Percentiles rank a stretch among this genome's conserved stretches.
These are phyloP conservation scores for Sphaerobolus stellatus DNA, from an alignment of 1,284 basidiomycete genomes.

Conservation along the genomic window DNA sequence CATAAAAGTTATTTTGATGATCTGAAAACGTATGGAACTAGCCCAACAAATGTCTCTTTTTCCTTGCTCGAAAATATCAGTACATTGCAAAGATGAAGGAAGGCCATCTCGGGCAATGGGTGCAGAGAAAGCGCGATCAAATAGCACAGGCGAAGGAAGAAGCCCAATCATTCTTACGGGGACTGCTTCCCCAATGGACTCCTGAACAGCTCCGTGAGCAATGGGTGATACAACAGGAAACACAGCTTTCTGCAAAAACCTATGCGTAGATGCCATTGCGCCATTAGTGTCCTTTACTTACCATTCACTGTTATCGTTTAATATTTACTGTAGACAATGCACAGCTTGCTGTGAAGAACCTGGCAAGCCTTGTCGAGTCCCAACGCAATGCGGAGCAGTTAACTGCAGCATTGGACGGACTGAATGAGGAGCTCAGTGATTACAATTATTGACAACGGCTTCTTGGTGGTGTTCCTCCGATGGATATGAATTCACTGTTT, in stretches of 20 bases:
- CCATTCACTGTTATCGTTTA: too few species aligned
- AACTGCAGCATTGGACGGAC: not conserved
- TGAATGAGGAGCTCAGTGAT: not conserved
- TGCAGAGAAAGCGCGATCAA: too few species aligned
- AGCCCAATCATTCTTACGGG: too few species aligned
- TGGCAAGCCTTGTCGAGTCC: not conserved
- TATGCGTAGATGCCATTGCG: not conserved
- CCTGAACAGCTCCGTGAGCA: not conserved
- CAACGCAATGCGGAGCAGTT: not conserved
- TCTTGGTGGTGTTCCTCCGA: not conserved
- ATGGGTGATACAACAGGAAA: not conserved
- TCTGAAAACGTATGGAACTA: too few species aligned
- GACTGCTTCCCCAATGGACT: too few species aligned
- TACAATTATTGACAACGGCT: not conserved
- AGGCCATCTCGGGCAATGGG: too few species aligned
- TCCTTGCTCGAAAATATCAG: too few species aligned
- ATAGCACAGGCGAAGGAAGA: too few species aligned
- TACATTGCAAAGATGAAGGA: too few species aligned
- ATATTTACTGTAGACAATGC: not conserved
- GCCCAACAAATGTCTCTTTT: too few species aligned
- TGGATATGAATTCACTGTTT: not conserved
- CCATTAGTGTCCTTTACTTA: not conserved
- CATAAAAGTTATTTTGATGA: too few species aligned
- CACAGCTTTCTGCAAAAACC: not conserved
- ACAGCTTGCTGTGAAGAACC: not conserved